Evolutionary conservation across 164 flowering plant genomes (phyloP).

Genomic region (Vitis amurensis): DNA sequence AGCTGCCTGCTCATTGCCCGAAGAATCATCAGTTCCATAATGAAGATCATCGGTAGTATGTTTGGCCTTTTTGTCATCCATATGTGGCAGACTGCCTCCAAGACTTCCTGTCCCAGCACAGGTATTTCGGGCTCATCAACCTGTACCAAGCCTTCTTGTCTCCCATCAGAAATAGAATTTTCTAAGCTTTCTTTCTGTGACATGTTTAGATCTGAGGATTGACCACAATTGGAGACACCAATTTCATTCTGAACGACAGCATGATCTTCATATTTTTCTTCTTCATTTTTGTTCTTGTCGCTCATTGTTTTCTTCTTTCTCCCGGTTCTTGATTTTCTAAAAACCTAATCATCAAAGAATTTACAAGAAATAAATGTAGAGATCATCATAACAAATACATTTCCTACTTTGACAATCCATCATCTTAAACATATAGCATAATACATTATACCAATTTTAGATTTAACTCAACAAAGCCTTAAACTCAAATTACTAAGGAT

Average conservation of each 20-base stretch:
- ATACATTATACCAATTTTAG: no score
- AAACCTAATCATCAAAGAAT: slow-evolving; percentile 47
- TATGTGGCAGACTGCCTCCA: slow-evolving; percentile 18
- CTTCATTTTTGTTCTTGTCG: slow-evolving; percentile 28
- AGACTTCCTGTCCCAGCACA: slow-evolving; percentile 9
- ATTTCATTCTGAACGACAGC: slow-evolving; percentile 20
- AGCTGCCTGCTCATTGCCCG: slow-evolving; percentile 57
- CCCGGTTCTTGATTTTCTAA: slow-evolving; percentile 60
- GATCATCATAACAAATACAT: not conserved
- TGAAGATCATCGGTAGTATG: slow-evolving; percentile 25
- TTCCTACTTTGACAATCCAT: no score
- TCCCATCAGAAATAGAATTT: slow-evolving; percentile 25
- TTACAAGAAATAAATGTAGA: not conserved
- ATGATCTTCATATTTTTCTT: slow-evolving; percentile 18
- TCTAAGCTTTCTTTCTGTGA: slow-evolving; percentile 11
- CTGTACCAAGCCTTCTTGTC: slow-evolving; percentile 23
- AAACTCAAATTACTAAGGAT: no score
- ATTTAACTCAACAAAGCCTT: no score
- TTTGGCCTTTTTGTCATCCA: slow-evolving; percentile 21
- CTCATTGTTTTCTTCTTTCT: slow-evolving; percentile 45
- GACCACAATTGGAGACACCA: slow-evolving; percentile 20
- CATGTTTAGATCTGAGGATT: slow-evolving; percentile 15
- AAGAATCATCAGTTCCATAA: slow-evolving; percentile 46
- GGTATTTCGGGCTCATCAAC: slow-evolving; percentile 32
- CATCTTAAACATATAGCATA: no score